A percentile compares a stretch with the other conserved stretches of the same genome.
Conservation (phyloP, 2,329 filamentous ascomycete genomes). For the Trichoderma cornu-damae region DNA sequence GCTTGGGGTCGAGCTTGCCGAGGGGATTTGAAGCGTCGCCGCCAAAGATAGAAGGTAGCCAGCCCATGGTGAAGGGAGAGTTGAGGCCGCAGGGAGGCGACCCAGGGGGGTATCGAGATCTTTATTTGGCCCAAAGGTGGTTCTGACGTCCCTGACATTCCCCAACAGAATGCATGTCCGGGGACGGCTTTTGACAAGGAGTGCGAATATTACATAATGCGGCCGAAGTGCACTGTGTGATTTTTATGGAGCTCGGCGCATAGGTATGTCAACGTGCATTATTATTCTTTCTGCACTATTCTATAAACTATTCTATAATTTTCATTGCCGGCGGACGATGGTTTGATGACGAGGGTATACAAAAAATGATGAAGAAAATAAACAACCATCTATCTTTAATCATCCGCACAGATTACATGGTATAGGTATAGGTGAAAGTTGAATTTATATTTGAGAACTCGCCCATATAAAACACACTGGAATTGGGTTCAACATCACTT, state of each 20-base stretch:
- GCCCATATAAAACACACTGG: background rate
- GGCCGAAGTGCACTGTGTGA: background rate
- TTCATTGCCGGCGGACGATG: background rate
- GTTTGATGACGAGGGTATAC: background rate
- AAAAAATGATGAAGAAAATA: too few relatives aligned
- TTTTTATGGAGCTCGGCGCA: background rate
- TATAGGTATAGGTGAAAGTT: too few relatives aligned
- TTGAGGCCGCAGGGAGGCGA: background rate
- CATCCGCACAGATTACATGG: background rate
- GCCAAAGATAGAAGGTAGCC: slow-evolving; percentile 51
- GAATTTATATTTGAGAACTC: too few relatives aligned
- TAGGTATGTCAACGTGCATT: slow-evolving; percentile 12
- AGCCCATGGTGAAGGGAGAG: slow-evolving; percentile 45
- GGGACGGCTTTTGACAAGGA: slow-evolving; percentile 15
- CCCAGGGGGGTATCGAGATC: slow-evolving; percentile 11
- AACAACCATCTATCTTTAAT: too few relatives aligned
- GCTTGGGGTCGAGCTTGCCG: slow-evolving; percentile 71
- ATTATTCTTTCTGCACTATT: background rate
- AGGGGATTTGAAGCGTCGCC: slow-evolving; percentile 51
- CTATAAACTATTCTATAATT: background rate
- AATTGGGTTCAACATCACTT: background rate
- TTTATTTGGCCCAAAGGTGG: background rate
- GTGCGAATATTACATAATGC: slow-evolving; percentile 17
- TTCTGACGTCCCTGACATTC: slow-evolving; percentile 17
- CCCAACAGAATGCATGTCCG: slow-evolving; percentile 17